Evolutionary conservation across 495 filamentous ascomycete species (phyloP).

Genomic region (Elasticomyces elasticus): DNA sequence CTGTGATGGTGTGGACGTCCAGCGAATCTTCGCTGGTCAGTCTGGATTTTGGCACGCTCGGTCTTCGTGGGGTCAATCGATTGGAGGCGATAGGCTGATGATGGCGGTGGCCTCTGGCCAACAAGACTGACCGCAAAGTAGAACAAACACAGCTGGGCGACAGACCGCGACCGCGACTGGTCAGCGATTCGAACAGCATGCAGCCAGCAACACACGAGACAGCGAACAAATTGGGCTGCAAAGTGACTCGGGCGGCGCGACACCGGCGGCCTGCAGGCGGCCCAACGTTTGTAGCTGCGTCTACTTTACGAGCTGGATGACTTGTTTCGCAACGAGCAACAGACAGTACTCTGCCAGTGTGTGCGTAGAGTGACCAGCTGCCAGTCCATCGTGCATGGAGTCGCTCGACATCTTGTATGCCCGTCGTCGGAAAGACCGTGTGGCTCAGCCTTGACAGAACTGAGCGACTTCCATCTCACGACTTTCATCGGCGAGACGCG

Average conservation of each 20-base stretch:
- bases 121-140: background rate
- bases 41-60: background rate
- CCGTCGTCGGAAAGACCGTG: background rate
- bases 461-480: background rate
- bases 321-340: background rate
- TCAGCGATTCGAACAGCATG: background rate
- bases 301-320: background rate
- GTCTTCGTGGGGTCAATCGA: background rate
- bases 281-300: conserved; percentile 4
- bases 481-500: conserved; percentile 6
- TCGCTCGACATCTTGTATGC: too few relatives aligned
- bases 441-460: background rate
- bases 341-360: too few relatives aligned
- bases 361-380: too few relatives aligned
- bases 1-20: background rate
- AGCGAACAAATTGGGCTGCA: background rate
- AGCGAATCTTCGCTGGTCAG: background rate
- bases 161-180: background rate
- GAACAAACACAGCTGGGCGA: background rate
- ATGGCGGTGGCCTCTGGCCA: background rate
- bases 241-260: conserved; percentile 1
- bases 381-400: too few relatives aligned
- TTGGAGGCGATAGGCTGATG: conserved; percentile 17
- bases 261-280: conserved; percentile 5
- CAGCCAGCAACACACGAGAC: conserved; percentile 14